These are phyloP conservation scores for Diddensiella caesifluorescens DNA, from an alignment of 805 yeast genomes.

Conservation along the genomic window DNA sequence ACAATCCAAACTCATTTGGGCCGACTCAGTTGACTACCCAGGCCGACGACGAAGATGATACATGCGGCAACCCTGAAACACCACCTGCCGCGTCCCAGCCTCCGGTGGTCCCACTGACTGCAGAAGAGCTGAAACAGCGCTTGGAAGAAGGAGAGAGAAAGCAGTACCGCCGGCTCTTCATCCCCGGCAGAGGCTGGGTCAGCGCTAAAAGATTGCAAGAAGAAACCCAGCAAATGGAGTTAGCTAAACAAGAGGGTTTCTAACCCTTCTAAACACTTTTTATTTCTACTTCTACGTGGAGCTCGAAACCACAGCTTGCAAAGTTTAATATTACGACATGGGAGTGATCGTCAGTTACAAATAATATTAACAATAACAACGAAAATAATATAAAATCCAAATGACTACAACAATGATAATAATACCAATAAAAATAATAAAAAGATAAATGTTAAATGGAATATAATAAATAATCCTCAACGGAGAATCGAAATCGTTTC, in stretches of 20 bases:
- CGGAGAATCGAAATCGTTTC: too few species aligned
- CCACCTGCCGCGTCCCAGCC: neutral
- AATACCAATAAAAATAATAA: too few species aligned
- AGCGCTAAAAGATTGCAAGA: constrained; percentile 22
- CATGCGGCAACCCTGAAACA: neutral
- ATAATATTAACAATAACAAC: too few species aligned
- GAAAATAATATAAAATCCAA: too few species aligned
- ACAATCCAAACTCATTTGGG: neutral
- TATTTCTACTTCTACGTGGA: too few species aligned
- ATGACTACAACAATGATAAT: too few species aligned
- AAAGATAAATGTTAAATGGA: too few species aligned
- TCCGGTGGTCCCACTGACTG: constrained; percentile 4
- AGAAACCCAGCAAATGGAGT: constrained; percentile 3
- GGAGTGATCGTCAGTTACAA: too few species aligned
- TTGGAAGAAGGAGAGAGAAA: constrained; percentile 21
- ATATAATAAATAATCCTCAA: too few species aligned
- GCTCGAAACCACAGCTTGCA: too few species aligned
- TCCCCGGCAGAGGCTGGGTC: constrained; percentile 28
- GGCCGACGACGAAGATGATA: neutral
- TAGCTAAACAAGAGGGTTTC: neutral
- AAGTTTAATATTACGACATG: too few species aligned
- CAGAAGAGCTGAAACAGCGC: constrained; percentile 8
- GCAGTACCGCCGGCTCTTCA: constrained; percentile 25
- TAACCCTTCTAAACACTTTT: too few species aligned
- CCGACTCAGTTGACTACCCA: neutral